These are phyloP conservation scores for Giardia duodenalis DNA, from an alignment of 208 protist genomes.

Conservation along the genomic window DNA sequence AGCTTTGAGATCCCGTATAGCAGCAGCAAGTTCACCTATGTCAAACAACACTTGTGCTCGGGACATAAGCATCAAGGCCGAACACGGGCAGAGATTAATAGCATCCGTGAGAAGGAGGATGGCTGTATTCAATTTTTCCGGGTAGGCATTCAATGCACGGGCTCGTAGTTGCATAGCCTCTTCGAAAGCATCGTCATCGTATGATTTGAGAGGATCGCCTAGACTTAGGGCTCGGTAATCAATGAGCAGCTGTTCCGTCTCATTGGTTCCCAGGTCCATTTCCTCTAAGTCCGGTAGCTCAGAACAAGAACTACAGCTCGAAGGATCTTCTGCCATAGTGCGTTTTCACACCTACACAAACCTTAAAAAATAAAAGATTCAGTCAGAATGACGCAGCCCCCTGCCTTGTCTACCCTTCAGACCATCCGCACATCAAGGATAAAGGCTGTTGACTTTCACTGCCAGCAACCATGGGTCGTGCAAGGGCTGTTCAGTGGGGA, in stretches of 20 bases:
- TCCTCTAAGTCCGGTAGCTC: too few relatives aligned
- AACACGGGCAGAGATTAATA: neutral
- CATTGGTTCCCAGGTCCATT: too few relatives aligned
- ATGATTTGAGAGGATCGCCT: neutral
- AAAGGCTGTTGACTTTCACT: too few relatives aligned
- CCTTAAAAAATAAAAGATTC: too few relatives aligned
- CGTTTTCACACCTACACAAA: too few relatives aligned
- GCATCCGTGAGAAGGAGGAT: neutral
- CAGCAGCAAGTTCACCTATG: neutral
- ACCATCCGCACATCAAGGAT: too few relatives aligned
- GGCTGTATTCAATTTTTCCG: neutral
- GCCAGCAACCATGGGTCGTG: too few relatives aligned
- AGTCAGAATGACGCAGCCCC: too few relatives aligned
- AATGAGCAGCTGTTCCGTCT: neutral
- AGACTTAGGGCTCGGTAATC: neutral
- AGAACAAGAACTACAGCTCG: too few relatives aligned
- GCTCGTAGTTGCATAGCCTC: neutral
- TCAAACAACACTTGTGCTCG: neutral
- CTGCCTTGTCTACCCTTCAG: too few relatives aligned
- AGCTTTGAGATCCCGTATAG: neutral
- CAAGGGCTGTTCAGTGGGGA: neutral
- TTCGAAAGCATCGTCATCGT: neutral
- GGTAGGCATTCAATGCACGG: neutral
- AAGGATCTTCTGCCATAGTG: too few relatives aligned
- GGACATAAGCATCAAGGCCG: neutral